Evolutionary conservation across 441 rosid species (phyloP).

Genomic region (Populus hybrid): DNA sequence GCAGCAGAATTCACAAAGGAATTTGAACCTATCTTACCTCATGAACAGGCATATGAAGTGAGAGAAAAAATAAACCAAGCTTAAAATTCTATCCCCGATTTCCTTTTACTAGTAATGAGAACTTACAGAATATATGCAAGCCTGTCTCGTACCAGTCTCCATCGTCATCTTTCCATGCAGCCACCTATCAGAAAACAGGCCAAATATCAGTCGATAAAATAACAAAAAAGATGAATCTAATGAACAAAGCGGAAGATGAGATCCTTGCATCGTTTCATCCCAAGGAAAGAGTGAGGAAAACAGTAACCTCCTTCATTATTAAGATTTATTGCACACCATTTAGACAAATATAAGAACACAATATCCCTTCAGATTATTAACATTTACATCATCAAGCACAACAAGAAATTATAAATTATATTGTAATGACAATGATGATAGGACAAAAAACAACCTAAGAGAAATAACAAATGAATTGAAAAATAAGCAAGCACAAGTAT

Average conservation of each 20-base stretch:
- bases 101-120: not conserved
- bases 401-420: not conserved
- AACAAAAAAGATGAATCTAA: constrained; percentile 1
- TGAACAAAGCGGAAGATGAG: not conserved
- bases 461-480: not conserved
- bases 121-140: constrained; percentile 94
- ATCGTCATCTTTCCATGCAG: constrained; percentile 92
- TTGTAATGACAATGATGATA: not conserved
- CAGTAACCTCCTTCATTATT: not conserved
- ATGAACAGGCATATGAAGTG: too few relatives aligned
- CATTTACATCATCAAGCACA: not conserved
- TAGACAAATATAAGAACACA: not conserved
- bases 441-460: not conserved
- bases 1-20: constrained; percentile 3
- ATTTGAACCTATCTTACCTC: not conserved
- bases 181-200: constrained; percentile 46
- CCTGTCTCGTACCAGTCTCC: constrained; percentile 99
- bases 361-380: not conserved
- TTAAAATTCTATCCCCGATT: not conserved
- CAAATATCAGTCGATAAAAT: not conserved
- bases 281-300: not conserved
- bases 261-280: not conserved
- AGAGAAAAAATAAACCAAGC: not conserved
- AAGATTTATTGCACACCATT: too few relatives aligned
- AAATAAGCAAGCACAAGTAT: not conserved